Conservation (phyloP, 352 stramenopile genomes). For the Phytophthora capsici region DNA sequence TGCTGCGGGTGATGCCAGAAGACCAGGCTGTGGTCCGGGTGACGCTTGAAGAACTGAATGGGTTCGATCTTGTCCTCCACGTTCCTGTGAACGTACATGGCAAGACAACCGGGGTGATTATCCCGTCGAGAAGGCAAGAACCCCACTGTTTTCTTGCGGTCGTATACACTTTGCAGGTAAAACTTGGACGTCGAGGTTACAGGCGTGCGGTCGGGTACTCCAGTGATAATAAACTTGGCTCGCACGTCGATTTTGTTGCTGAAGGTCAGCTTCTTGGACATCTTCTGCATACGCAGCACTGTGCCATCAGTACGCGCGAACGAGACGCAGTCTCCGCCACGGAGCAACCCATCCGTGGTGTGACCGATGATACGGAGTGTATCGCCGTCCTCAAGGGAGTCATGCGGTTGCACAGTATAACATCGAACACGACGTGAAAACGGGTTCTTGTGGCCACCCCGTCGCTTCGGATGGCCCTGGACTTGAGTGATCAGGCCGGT, state of each 20-base stretch:
- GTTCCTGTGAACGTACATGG: slow-evolving; percentile 62
- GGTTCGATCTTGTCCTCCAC: slow-evolving; percentile 64
- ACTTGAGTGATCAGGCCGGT: slow-evolving; percentile 51
- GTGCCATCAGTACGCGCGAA: slow-evolving; percentile 61
- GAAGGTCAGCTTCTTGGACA: slow-evolving; percentile 70
- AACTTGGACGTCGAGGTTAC: slow-evolving; percentile 75
- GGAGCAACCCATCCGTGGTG: slow-evolving; percentile 58
- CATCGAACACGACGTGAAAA: slow-evolving; percentile 67
- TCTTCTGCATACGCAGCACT: slow-evolving; percentile 66
- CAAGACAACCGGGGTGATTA: slow-evolving; percentile 51
- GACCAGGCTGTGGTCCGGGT: slow-evolving; percentile 13
- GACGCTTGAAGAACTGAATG: slow-evolving; percentile 71
- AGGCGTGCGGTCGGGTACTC: slow-evolving; percentile 63
- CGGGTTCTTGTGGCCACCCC: slow-evolving; percentile 40
- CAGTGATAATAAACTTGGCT: slow-evolving; percentile 70
- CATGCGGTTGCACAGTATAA: slow-evolving; percentile 35
- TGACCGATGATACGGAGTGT: slow-evolving; percentile 67
- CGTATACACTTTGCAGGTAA: slow-evolving; percentile 74
- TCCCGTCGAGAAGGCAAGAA: slow-evolving; percentile 55
- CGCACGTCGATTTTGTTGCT: slow-evolving; percentile 70
- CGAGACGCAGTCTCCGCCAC: slow-evolving; percentile 66
- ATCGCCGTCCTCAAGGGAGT: slow-evolving; percentile 47
- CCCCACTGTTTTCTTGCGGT: slow-evolving; percentile 68
- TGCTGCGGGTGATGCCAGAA: slow-evolving; percentile 31
- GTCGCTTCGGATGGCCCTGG: slow-evolving; percentile 48